Evolutionary conservation across 1,284 basidiomycete species (phyloP).

Genomic region (Peniophora sp.): DNA sequence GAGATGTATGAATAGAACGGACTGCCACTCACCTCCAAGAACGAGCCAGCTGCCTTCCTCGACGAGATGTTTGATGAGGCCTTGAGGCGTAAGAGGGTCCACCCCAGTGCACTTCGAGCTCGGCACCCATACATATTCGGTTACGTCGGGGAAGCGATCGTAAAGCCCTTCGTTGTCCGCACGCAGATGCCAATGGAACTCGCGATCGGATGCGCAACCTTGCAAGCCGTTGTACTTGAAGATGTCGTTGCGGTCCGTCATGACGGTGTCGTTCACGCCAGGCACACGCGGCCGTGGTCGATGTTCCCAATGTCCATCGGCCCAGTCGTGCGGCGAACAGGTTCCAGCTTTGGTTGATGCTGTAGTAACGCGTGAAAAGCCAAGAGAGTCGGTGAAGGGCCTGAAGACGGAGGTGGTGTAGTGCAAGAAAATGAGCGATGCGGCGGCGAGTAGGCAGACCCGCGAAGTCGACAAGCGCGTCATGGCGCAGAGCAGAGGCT

Average conservation of each 20-base stretch:
- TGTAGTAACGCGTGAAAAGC: conserved; percentile 1
- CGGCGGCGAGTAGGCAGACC: conserved; percentile 3
- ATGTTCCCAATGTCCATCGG: conserved; percentile 34
- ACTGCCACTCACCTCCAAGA: conserved; percentile 40
- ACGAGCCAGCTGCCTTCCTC: conserved; percentile 62
- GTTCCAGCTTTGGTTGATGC: conserved; percentile 4
- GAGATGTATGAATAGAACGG: background rate
- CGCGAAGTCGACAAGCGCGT: background rate
- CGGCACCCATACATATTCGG: conserved; percentile 46
- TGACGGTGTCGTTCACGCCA: conserved; percentile 18
- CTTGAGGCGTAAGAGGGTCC: conserved; percentile 29
- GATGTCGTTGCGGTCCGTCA: conserved; percentile 34
- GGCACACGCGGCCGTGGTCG: conserved; percentile 19
- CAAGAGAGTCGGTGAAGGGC: conserved; percentile 10
- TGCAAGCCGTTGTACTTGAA: conserved; percentile 43
- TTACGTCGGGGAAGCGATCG: conserved; percentile 42
- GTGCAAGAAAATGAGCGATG: conserved; percentile 10
- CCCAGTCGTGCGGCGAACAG: conserved; percentile 37
- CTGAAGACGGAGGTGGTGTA: conserved; percentile 9
- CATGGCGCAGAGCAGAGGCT: background rate
- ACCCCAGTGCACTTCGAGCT: conserved; percentile 29
- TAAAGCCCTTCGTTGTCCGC: conserved; percentile 37
- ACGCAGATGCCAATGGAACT: conserved; percentile 55
- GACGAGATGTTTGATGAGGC: conserved; percentile 46
- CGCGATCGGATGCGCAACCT: conserved; percentile 54